Evolutionary conservation across 2,329 filamentous ascomycete species (phyloP).

Genomic region (Monilinia vaccinii-corymbosi): DNA sequence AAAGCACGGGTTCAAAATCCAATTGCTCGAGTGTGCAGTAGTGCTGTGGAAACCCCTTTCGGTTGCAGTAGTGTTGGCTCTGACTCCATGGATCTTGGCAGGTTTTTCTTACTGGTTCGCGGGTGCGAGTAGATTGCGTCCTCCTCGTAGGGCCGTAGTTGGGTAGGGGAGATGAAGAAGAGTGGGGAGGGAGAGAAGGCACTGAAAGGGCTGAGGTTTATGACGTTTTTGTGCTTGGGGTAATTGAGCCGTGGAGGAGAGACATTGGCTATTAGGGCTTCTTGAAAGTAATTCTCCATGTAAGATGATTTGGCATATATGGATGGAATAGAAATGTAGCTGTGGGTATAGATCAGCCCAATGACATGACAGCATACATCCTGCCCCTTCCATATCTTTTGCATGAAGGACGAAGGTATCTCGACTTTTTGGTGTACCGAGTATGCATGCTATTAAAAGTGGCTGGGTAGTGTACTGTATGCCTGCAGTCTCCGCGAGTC

Average conservation of each 20-base stretch:
- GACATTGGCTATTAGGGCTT: not conserved
- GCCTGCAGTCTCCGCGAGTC: not conserved
- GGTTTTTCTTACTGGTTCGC: not conserved
- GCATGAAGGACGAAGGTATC: not conserved
- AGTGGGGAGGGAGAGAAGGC: not conserved
- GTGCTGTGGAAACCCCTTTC: too few relatives aligned
- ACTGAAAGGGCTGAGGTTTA: not conserved
- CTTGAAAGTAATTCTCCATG: not conserved
- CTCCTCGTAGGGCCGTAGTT: not conserved
- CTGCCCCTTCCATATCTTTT: not conserved
- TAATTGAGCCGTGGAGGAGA: not conserved
- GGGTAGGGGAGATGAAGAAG: not conserved
- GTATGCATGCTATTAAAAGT: not conserved
- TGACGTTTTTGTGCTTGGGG: not conserved
- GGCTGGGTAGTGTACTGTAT: not conserved
- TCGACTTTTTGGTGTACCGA: not conserved
- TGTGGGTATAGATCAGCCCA: not conserved
- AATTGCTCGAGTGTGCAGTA: too few relatives aligned
- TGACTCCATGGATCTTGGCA: not conserved
- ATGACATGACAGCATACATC: not conserved
- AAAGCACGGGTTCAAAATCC: too few relatives aligned
- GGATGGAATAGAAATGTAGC: not conserved
- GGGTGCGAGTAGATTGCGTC: too few relatives aligned
- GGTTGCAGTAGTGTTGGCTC: too few relatives aligned
- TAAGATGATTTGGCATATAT: not conserved